Evolutionary conservation across 805 yeast genomes (phyloP), one percentile per base, ranked within the genome.

Genomic region (Myxozyma sirexii): DNA sequence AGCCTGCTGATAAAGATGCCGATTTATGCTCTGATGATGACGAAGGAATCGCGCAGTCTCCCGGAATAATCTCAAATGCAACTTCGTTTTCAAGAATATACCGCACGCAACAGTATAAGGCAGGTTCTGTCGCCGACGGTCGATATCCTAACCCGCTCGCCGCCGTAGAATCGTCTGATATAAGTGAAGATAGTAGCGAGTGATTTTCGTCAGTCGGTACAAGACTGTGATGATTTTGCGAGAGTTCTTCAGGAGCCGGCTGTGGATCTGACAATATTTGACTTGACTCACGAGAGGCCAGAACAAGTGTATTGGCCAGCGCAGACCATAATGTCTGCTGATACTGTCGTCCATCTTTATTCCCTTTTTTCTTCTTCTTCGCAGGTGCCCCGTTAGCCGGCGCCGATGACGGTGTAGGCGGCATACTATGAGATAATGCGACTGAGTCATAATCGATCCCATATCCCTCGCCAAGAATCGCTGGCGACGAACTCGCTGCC

Each of bases 321-420:
- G 69, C 64, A 3, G 76, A 64, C 77, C 77, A 74, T 3, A 74
- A 56, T 1, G 75, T 74, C 51, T 74, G 77, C 47, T 65, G 66
- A 43, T 58, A 41, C 6, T 29, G 41, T 10, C 48, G 1, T 67
- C 62, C 45, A 68, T 60, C 6, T 67, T 67, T 2, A 61, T 57
- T 13, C 66, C 68, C n/a, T 63, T 61, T 44, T 68, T 59, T 53
- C 69, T 72, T 58, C 70, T 70, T 62, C 65, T 71, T 58, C 4
- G n/a, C 23, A 10, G 59, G 42, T 21, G 50, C 64, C 12, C 67
- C 56, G 12, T 66, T 60, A 8, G 42, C n/a, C 3, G 69, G 65
- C 2, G 68, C 46, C 1, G 65, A 54, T 47, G 67, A 66, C 8
- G 62, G 45, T 1, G 56, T 19, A 23, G 54, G 29, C 31, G 53